These are phyloP conservation scores for Acer negundo DNA, from an alignment of 345 rosid genomes.

Conservation along the genomic window DNA sequence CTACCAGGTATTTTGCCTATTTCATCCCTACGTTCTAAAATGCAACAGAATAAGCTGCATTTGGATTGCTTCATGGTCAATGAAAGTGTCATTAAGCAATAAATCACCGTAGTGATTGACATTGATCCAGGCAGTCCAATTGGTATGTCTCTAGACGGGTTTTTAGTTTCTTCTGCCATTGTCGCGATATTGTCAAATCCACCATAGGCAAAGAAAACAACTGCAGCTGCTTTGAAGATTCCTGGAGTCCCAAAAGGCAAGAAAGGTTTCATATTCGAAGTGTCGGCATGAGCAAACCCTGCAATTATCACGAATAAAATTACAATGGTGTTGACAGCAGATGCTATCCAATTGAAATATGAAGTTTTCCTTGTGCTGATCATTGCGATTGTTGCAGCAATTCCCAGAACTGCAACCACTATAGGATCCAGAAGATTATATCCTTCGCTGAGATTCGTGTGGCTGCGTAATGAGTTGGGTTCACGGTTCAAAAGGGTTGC, in stretches of 20 bases:
- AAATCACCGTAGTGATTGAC: slow-evolving; percentile 52
- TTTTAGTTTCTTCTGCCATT: slow-evolving; percentile 71
- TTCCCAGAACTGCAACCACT: slow-evolving; percentile 47
- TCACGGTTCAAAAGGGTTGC: slow-evolving; percentile 50
- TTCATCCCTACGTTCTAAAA: slow-evolving; percentile 59
- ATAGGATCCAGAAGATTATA: slow-evolving; percentile 57
- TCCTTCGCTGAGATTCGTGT: slow-evolving; percentile 33
- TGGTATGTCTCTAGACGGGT: slow-evolving; percentile 64
- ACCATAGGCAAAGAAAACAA: slow-evolving; percentile 59
- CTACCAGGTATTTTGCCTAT: slow-evolving; percentile 65
- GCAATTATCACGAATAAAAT: slow-evolving; percentile 58
- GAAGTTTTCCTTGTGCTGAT: slow-evolving; percentile 58
- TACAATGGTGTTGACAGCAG: slow-evolving; percentile 43
- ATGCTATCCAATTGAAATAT: slow-evolving; percentile 52
- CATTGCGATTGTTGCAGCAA: slow-evolving; percentile 47
- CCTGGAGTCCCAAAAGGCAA: slow-evolving; percentile 44
- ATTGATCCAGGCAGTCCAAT: slow-evolving; percentile 63
- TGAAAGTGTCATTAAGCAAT: slow-evolving; percentile 65
- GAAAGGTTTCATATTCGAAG: slow-evolving; percentile 52
- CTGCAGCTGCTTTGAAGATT: slow-evolving; percentile 58
- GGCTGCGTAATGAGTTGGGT: slow-evolving; percentile 47
- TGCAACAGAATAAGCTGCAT: slow-evolving; percentile 56
- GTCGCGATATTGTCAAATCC: slow-evolving; percentile 70
- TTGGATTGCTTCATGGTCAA: slow-evolving; percentile 49
- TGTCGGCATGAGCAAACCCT: slow-evolving; percentile 50